Evolutionary conservation across 2,329 filamentous ascomycete species (phyloP).

Genomic region (Malbranchea zuffiana): DNA sequence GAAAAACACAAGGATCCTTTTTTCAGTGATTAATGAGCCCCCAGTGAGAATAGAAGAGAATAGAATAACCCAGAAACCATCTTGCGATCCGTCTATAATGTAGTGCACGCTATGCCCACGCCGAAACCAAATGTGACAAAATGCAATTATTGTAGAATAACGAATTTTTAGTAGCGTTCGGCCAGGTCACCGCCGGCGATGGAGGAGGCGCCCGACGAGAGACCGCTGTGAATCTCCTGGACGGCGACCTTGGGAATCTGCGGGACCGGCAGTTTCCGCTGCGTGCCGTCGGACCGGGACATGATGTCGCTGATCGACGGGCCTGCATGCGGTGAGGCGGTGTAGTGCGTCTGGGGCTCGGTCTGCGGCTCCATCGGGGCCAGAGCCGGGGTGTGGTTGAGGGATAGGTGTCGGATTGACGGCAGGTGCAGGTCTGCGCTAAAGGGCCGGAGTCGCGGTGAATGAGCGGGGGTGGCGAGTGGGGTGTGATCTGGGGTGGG

Average conservation of each 20-base stretch:
- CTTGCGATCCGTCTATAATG: no score
- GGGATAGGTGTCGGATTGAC: conserved; percentile 63
- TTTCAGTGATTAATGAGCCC: no score
- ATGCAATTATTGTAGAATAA: background rate
- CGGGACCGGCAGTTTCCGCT: conserved; percentile 82
- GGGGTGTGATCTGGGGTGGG: conserved; percentile 97
- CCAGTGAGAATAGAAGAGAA: no score
- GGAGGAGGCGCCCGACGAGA: conserved; percentile 24
- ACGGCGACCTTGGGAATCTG: conserved; percentile 80
- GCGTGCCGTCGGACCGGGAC: conserved; percentile 72
- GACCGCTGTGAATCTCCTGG: conserved; percentile 63
- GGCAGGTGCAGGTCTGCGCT: conserved; percentile 69
- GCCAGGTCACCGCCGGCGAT: conserved; percentile 12
- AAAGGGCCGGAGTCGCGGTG: conserved; percentile 75
- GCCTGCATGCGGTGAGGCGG: conserved; percentile 47
- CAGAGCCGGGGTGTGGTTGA: conserved; percentile 56
- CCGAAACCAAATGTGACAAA: no score
- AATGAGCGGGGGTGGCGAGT: conserved; percentile 91
- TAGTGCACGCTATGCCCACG: no score
- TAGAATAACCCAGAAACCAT: no score
- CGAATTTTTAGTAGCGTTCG: conserved; percentile 12
- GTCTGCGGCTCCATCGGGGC: conserved; percentile 60
- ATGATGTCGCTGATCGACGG: conserved; percentile 88
- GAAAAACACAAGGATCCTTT: no score
- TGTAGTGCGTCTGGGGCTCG: conserved; percentile 49